These are phyloP conservation scores for Coemansia sp. DNA, from an alignment of 192 early-diverging fungal species.

Conservation along the genomic window DNA sequence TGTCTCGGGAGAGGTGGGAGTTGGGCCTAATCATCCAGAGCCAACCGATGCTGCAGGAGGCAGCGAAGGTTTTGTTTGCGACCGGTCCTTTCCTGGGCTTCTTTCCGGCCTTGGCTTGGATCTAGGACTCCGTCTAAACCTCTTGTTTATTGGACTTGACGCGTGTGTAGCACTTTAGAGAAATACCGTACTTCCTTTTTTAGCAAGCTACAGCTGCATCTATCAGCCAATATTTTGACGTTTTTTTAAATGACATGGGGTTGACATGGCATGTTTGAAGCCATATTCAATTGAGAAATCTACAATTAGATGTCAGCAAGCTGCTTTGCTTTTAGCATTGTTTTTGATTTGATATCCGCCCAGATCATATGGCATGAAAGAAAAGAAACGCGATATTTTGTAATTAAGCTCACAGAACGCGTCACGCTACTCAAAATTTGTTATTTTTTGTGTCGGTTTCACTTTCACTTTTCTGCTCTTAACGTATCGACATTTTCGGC, in stretches of 20 bases:
- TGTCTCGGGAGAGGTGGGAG: conserved; percentile 40
- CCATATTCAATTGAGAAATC: too few species aligned
- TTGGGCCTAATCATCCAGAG: conserved; percentile 30
- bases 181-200: not conserved
- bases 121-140: conserved; percentile 35
- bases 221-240: too few species aligned
- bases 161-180: conserved; percentile 42
- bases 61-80: conserved; percentile 23
- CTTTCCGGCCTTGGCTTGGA: conserved; percentile 34
- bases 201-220: not conserved
- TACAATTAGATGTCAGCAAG: too few species aligned
- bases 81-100: conserved; percentile 33
- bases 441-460: not conserved
- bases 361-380: too few species aligned
- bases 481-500: too few species aligned
- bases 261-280: not conserved
- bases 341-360: too few species aligned
- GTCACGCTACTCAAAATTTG: too few species aligned
- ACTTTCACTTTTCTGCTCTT: not conserved
- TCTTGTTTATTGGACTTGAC: conserved; percentile 38
- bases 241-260: not conserved
- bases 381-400: too few species aligned
- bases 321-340: too few species aligned
- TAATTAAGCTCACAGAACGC: too few species aligned
- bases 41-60: conserved; percentile 10